phyloP scores from a whole-genome alignment of 2,329 filamentous ascomycete genomes.

The Corinectria fuckeliana region DNA sequence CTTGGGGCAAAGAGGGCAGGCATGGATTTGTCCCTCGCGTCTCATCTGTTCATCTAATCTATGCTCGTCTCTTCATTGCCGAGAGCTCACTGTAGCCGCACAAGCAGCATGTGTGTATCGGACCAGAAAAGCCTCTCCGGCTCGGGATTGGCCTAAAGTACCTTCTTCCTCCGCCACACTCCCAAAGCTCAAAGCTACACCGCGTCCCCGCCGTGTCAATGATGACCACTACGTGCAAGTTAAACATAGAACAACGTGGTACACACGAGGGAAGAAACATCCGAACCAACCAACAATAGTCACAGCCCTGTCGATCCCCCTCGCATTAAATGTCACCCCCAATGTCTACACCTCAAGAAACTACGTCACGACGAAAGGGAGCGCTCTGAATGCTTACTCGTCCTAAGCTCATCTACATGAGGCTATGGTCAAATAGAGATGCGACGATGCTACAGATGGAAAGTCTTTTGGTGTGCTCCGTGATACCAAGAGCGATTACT shows the following conservation, averaged over 20 bases:
- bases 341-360: not conserved
- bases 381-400: not conserved
- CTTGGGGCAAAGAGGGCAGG: too few species aligned
- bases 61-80: too few species aligned
- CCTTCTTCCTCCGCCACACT: not conserved
- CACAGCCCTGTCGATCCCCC: constrained; percentile 19
- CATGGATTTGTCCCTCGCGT: too few species aligned
- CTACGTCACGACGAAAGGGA: not conserved
- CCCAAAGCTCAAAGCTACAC: not conserved
- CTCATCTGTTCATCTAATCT: too few species aligned
- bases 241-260: constrained; percentile 3
- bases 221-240: constrained; percentile 6
- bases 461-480: not conserved
- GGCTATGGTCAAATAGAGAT: not conserved
- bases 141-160: constrained; percentile 14
- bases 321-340: constrained; percentile 7
- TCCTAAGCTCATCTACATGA: not conserved
- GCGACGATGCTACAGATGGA: not conserved
- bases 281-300: constrained; percentile 15
- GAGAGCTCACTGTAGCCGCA: too few species aligned
- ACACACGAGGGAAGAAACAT: constrained; percentile 3
- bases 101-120: not conserved
- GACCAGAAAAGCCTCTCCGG: not conserved
- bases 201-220: constrained; percentile 2
- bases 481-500: not conserved